Evolutionary conservation across 345 rosid genomes (phyloP), one percentile per base, ranked within the genome.

Genomic region (Populus tremula): DNA sequence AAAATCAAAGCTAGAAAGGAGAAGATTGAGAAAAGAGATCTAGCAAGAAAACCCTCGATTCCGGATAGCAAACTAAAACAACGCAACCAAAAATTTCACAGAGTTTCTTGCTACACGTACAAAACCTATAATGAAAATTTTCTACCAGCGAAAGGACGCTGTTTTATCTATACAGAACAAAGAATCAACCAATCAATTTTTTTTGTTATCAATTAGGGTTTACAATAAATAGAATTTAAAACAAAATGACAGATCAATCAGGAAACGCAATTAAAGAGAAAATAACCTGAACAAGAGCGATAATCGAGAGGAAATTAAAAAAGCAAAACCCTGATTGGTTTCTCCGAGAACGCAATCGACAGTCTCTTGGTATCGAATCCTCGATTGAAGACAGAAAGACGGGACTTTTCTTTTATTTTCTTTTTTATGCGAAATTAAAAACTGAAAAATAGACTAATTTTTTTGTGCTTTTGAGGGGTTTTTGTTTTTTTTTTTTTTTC

Each of bases 31-130:
- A 47, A 6, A 20, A 81, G 39, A 67, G 74, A 77, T 77, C 74
- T 62, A 74, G 70, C 85, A 82, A 70, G 85, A 78, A 76, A 71
- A 75, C 79, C 79, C 85, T 78, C 81, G 61, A 82, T 82, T 82
- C 61, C 65, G 69, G 85, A 45, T 78, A 82, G 85, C 85, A 35
- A 78, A 82, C 81, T 78, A 82, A 82, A 82, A 82, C 77, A 56
- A 62, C 81, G 79, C 85, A 74, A 82, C 79, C 85, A 77, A 78
- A 82, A 82, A 78, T 75, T 53, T 78, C 81, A 82, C 73, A 67
- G 81, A 78, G 81, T 74, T 78, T 66, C 85, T 75, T 82, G 79
- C 25, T 66, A 50, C 43, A 45, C 20, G 33, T 50, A 38, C 49
- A 1, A 69, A 41, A 76, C 45, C 71, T n/a, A 50, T 67, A 67